These are phyloP conservation scores for Tephrocybe sp. DNA, from an alignment of 768 basidiomycete species.

Conservation along the genomic window DNA sequence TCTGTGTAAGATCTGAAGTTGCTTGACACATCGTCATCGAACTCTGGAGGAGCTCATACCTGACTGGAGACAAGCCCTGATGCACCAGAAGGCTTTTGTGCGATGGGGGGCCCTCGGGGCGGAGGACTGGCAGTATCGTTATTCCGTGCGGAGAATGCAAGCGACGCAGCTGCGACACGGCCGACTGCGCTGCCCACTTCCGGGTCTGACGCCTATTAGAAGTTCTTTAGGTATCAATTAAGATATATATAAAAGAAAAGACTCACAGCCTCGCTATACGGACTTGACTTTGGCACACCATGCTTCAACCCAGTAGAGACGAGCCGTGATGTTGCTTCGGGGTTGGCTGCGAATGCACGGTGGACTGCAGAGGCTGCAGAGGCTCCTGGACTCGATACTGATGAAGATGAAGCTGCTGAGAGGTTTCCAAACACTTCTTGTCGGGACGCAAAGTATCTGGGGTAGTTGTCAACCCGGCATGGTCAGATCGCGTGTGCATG, in stretches of 20 bases:
- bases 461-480: neutral
- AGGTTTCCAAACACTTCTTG: constrained; percentile 55
- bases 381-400: constrained; percentile 25
- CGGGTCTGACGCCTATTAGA: constrained; percentile 32
- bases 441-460: constrained; percentile 71
- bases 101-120: constrained; percentile 20
- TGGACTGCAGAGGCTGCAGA: constrained; percentile 41
- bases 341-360: constrained; percentile 40
- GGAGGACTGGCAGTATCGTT: constrained; percentile 16
- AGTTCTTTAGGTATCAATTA: neutral
- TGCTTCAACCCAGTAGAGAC: constrained; percentile 41
- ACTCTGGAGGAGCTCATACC: constrained; percentile 16
- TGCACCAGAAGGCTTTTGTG: constrained; percentile 26
- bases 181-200: constrained; percentile 43
- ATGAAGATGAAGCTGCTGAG: constrained; percentile 21
- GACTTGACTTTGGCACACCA: constrained; percentile 30
- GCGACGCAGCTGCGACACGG: constrained; percentile 55
- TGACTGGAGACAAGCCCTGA: constrained; percentile 23
- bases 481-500: neutral
- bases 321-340: constrained; percentile 37
- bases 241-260: neutral
- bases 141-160: constrained; percentile 35
- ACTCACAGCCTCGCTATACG: constrained; percentile 34
- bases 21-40: neutral
- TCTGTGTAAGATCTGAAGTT: constrained; percentile 29